phyloP scores from a whole-genome alignment of 176 grass and related monocot genomes.

The Saccharum officinarum region DNA sequence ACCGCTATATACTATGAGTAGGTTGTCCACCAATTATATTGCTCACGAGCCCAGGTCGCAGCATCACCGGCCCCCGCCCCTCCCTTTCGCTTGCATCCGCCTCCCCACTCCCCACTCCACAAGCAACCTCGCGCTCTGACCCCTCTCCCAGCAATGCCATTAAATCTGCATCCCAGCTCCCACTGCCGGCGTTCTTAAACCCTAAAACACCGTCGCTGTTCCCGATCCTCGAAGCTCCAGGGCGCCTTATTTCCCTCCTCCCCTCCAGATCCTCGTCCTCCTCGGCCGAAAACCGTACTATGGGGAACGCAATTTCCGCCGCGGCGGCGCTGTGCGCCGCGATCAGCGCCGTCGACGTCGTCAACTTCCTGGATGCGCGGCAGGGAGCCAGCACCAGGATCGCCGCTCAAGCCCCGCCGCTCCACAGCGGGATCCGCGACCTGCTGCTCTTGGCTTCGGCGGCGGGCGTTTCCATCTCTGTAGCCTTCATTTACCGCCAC shows the following conservation, averaged over 20 bases:
- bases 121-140: too few species aligned
- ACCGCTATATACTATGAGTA: too few species aligned
- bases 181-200: neutral
- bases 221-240: neutral
- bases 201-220: neutral
- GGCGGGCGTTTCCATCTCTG: neutral
- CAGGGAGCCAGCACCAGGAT: neutral
- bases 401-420: neutral
- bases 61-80: too few species aligned
- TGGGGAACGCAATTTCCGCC: neutral
- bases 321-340: neutral
- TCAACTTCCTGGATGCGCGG: neutral
- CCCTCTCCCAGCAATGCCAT: too few species aligned
- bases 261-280: neutral
- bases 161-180: neutral
- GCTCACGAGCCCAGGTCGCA: too few species aligned
- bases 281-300: neutral
- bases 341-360: neutral
- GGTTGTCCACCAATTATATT: too few species aligned
- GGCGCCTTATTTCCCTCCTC: neutral
- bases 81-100: fast-evolving
- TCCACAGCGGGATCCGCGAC: neutral
- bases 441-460: neutral
- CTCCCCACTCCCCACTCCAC: too few species aligned
- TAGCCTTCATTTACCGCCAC: neutral